phyloP scores from a whole-genome alignment of 805 yeast genomes.

The Saccharomycopsis sp. region DNA sequence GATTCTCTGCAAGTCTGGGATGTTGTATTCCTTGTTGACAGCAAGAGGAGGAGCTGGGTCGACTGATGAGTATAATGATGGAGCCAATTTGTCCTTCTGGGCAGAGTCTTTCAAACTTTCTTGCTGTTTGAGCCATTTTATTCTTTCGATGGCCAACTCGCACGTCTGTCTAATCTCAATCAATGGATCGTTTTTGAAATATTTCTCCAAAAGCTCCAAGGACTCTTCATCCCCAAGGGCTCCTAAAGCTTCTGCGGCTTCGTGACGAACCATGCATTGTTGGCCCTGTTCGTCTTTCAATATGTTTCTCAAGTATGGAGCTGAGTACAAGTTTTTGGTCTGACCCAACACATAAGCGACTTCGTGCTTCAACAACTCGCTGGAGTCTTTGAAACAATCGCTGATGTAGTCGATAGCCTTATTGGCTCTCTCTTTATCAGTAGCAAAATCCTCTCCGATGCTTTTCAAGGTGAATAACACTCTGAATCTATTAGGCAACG shows the following conservation, averaged over 20 bases:
- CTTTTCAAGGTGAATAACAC: constrained; percentile 89
- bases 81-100: constrained; percentile 62
- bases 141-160: constrained; percentile 92
- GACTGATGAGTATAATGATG: constrained; percentile 75
- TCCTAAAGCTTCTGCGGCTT: constrained; percentile 98
- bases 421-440: constrained; percentile 47
- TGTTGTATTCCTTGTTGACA: constrained; percentile 47
- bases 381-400: constrained; percentile 70
- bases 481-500: constrained; percentile 83
- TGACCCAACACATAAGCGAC: constrained; percentile 97
- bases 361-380: constrained; percentile 93
- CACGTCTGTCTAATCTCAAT: constrained; percentile 94
- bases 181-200: constrained; percentile 64
- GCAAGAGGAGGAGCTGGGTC: constrained; percentile 99
- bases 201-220: constrained; percentile 56
- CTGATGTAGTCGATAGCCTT: constrained; percentile 76
- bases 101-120: constrained; percentile 27
- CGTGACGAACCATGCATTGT: constrained; percentile 96
- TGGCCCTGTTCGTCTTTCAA: constrained; percentile 56
- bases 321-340: constrained; percentile 75
- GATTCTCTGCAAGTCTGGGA: constrained; percentile 57
- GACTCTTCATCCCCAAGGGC: constrained; percentile 83
- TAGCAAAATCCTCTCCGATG: constrained; percentile 66
- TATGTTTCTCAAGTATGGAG: constrained; percentile 67
- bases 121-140: constrained; percentile 82